Evolutionary conservation across 2,329 filamentous ascomycete species (phyloP).

Genomic region (Paecilomyces formosus): DNA sequence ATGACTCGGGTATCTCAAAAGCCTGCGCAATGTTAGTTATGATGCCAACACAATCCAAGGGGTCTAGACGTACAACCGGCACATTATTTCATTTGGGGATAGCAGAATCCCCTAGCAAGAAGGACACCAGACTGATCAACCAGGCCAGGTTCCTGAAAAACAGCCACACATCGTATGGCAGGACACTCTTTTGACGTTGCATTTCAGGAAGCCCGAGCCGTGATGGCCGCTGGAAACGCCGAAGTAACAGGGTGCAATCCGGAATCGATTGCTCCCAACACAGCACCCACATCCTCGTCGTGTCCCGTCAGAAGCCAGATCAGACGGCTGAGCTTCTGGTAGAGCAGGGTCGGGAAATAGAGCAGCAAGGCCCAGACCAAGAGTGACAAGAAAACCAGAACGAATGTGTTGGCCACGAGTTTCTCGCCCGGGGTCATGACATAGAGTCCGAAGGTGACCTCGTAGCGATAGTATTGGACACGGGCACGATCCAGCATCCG

Average conservation of each 20-base stretch:
- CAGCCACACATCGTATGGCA: not conserved
- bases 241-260: not conserved
- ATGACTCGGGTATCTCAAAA: not conserved
- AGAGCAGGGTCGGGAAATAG: slow-evolving; percentile 30
- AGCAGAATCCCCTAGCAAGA: not conserved
- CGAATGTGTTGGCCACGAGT: slow-evolving; percentile 32
- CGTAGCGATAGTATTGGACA: slow-evolving; percentile 40
- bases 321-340: slow-evolving; percentile 26
- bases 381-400: slow-evolving; percentile 26
- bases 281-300: slow-evolving; percentile 20
- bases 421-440: slow-evolving; percentile 39
- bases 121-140: not conserved
- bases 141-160: not conserved
- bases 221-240: not conserved
- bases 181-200: not conserved
- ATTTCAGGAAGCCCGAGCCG: not conserved
- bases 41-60: not conserved
- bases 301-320: slow-evolving; percentile 32
- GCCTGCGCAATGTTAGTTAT: not conserved
- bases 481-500: slow-evolving; percentile 24
- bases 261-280: slow-evolving; percentile 20
- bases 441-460: slow-evolving; percentile 40
- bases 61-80: not conserved
- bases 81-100: not conserved
- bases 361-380: slow-evolving; percentile 29